Percentiles rank a stretch among this genome's conserved stretches.
phyloP scores from a whole-genome alignment of 371 early-diverging fungal genomes.

The Vairimorpha necatrix region DNA sequence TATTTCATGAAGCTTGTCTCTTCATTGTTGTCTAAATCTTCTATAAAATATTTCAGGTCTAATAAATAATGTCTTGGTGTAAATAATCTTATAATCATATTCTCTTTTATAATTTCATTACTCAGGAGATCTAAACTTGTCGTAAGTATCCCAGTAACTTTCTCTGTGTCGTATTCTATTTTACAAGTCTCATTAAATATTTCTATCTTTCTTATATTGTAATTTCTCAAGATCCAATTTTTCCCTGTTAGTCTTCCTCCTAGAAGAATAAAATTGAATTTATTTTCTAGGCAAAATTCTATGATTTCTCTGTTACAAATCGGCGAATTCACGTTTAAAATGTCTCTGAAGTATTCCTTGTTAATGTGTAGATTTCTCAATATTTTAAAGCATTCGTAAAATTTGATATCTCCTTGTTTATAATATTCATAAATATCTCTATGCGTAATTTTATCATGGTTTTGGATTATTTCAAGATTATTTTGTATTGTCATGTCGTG shows the following conservation, averaged over 20 bases:
- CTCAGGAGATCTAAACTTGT: not conserved
- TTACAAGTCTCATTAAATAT: not conserved
- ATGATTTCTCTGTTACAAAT: not conserved
- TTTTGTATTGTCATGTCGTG: not conserved
- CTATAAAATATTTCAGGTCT: not conserved
- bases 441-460: not conserved
- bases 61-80: not conserved
- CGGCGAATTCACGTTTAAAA: not conserved
- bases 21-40: not conserved
- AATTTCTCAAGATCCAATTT: slow-evolving; percentile 8
- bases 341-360: not conserved
- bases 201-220: not conserved
- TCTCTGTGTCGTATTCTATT: not conserved
- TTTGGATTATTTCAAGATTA: not conserved
- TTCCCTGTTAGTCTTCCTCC: slow-evolving; percentile 35
- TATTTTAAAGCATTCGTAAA: not conserved
- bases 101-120: slow-evolving; percentile 1
- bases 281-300: not conserved
- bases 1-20: not conserved
- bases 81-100: slow-evolving; percentile 7
- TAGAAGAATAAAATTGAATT: slow-evolving; percentile 22
- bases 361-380: not conserved
- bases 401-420: not conserved
- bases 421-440: not conserved
- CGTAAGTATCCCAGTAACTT: slow-evolving; percentile 5